A percentile compares a stretch with the other conserved stretches of the same genome.
Conservation (phyloP, 2,329 filamentous ascomycete species). For the Scytalidium lignicola region DNA sequence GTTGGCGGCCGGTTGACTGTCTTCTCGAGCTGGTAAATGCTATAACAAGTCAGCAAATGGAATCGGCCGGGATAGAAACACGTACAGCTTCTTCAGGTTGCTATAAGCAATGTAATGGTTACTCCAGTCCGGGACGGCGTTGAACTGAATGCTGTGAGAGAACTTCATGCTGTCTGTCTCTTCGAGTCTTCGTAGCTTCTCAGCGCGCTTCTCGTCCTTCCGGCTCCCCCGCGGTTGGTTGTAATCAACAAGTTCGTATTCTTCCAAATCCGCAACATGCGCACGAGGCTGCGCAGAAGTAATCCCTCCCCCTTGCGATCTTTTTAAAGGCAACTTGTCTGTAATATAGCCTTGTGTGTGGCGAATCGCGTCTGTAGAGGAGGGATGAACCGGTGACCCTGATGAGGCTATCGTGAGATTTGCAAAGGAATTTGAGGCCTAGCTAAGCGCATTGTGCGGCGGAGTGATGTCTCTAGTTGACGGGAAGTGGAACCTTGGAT, state of each 20-base stretch:
- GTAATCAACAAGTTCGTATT: conserved; percentile 26
- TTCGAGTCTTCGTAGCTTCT: conserved; percentile 67
- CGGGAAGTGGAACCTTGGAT: neutral
- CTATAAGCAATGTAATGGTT: conserved; percentile 97
- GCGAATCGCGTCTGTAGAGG: conserved; percentile 4
- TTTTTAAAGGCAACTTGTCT: conserved; percentile 11
- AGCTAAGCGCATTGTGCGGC: neutral
- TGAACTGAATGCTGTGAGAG: conserved; percentile 98
- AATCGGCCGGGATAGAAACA: conserved; percentile 18
- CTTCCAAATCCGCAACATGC: conserved; percentile 16
- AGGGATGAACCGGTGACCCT: conserved; percentile 12
- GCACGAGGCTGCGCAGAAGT: conserved; percentile 5
- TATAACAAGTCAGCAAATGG: conserved; percentile 31
- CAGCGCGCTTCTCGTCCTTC: conserved; percentile 40
- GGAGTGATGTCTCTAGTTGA: neutral
- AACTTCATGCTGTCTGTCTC: conserved; percentile 94
- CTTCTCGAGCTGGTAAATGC: conserved; percentile 94
- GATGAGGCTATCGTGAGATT: conserved; percentile 20
- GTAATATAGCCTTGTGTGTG: conserved; percentile 1
- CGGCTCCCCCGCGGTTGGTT: conserved; percentile 7
- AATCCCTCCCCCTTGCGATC: conserved; percentile 19
- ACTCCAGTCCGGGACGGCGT: conserved; percentile 99
- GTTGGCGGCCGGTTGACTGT: conserved; percentile 58
- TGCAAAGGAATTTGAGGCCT: neutral
- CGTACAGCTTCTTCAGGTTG: conserved; percentile 96